phyloP scores from a whole-genome alignment of 805 yeast genomes.

The Scheffersomyces ergatensis region DNA sequence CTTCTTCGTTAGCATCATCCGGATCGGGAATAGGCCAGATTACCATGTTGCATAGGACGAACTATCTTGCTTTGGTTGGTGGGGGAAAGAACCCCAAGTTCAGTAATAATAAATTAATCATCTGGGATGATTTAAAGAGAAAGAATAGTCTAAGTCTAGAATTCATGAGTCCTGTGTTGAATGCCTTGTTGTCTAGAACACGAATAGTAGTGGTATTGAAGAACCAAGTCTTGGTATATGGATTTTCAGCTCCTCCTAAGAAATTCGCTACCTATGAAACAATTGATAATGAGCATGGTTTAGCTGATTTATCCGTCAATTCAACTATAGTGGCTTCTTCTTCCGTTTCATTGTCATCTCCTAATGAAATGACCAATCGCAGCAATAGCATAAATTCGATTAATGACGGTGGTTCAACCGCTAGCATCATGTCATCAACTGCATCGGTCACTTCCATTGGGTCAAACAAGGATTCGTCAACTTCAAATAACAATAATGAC shows the following conservation, averaged over 20 bases:
- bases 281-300: conserved; percentile 57
- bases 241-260: conserved; percentile 78
- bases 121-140: conserved; percentile 90
- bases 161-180: conserved; percentile 71
- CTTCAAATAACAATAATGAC: not conserved
- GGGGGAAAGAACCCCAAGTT: conserved; percentile 82
- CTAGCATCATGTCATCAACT: conserved; percentile 3
- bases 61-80: conserved; percentile 85
- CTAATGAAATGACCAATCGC: conserved; percentile 6
- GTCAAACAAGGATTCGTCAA: not conserved
- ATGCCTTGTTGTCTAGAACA: conserved; percentile 71
- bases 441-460: conserved; percentile 4
- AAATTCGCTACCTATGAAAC: conserved; percentile 66
- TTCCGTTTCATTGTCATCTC: conserved; percentile 5
- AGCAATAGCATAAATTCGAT: not conserved
- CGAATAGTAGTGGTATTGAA: conserved; percentile 71
- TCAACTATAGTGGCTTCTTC: conserved; percentile 8
- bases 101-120: conserved; percentile 74
- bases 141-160: conserved; percentile 71
- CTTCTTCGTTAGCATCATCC: conserved; percentile 1
- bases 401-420: not conserved
- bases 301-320: conserved; percentile 53
- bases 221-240: conserved; percentile 69
- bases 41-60: conserved; percentile 85
- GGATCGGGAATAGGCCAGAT: conserved; percentile 70